Base-by-base conservation (phyloP, 169 alveolate genomes). In the Plasmodium coatneyi region DNA sequence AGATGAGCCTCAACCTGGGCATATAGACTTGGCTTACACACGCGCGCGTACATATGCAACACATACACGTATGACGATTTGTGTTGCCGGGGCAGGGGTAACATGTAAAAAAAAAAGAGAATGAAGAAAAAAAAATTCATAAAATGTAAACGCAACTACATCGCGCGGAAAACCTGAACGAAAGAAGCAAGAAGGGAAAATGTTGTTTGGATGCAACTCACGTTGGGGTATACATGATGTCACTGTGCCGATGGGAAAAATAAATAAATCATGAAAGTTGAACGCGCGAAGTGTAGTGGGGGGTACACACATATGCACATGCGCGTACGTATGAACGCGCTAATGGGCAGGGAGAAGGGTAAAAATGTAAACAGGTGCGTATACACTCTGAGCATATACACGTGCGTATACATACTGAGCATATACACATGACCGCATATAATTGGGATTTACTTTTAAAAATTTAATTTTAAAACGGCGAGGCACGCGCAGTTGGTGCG, bases 381-480 rank as follows among this genome's bases (percentile, higher is more conserved):
- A 49, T 36, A 9, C 39, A 32, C 3, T 1, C 39, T 32, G 39
- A 32, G 3, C 39, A 32, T 32, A 32, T 74, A 34, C 54, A 36
- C 70, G 70, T 10, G 32, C 32, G 32, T 83, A 49, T 36, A 9
- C 39, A 32, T 32, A 32, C 39, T 32, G 39, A 32, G 3, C 39
- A 32, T 32, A 32, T 74, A 34, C 54, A 16, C 49, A 34, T 80
- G 52, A 41, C 32, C 32, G 70, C 34, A 71, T 41, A 83, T 71
- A 43, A 5, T 25, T 25, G 76, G 28, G 78, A 71, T 25, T 49
- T 10, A 76, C 71, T 71, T n/a, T 86, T 52, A 79, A 86, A 92
- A 39, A 70, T 52, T 71, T 79, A 34, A 54, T 71, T 92, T 87
- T 83, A 92, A 92, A 43, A 82, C 93, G 12, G 83, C 49, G 14